These are phyloP conservation scores for Botrytis medusae DNA, from an alignment of 2,329 filamentous ascomycete species.

Conservation along the genomic window DNA sequence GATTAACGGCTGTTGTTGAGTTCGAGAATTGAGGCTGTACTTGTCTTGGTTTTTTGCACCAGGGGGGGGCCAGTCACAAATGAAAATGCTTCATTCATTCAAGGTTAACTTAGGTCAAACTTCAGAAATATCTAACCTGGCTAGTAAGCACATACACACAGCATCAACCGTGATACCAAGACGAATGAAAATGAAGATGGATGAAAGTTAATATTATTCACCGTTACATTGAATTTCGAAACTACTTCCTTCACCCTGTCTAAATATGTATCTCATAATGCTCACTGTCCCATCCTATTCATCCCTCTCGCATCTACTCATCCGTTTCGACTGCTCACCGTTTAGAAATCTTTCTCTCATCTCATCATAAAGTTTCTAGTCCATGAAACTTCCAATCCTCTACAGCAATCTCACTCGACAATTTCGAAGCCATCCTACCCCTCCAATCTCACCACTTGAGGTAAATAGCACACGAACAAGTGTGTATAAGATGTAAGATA, in stretches of 20 bases:
- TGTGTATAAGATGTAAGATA: not conserved
- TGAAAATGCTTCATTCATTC: slow-evolving; percentile 8
- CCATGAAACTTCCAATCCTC: not conserved
- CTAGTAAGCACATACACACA: slow-evolving; percentile 13
- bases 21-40: slow-evolving; percentile 5
- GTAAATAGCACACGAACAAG: not conserved
- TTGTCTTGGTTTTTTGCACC: not conserved
- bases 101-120: not conserved
- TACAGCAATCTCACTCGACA: not conserved
- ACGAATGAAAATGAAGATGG: not conserved
- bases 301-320: not conserved
- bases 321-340: not conserved
- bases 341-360: not conserved
- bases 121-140: not conserved
- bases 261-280: not conserved
- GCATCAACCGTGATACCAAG: not conserved
- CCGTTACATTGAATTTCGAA: slow-evolving; percentile 10
- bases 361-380: not conserved
- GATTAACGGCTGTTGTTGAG: not conserved
- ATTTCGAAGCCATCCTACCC: not conserved
- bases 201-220: not conserved
- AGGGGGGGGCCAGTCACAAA: slow-evolving; percentile 8
- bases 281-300: not conserved
- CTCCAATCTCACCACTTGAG: not conserved
- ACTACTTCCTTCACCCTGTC: not conserved